Percentiles rank a stretch among this genome's conserved stretches.
phyloP scores from a whole-genome alignment of 495 filamentous ascomycete genomes.

The Jackrogersella minutella region DNA sequence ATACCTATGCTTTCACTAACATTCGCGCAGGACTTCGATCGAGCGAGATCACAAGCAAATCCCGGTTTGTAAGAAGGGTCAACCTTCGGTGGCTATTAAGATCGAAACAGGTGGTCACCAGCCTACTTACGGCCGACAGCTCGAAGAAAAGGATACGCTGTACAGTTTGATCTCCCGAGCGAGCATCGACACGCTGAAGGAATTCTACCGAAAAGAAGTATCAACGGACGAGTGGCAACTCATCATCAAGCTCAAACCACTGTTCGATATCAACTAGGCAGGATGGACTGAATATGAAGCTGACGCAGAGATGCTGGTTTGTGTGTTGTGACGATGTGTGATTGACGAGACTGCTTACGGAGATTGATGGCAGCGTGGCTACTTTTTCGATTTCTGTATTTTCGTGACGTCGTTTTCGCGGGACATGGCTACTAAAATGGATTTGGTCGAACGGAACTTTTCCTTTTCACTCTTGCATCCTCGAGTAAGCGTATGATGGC shows the following conservation, averaged over 20 bases:
- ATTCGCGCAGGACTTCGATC: slow-evolving; percentile 77
- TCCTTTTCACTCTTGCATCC: not conserved
- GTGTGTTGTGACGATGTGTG: not conserved
- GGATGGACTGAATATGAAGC: not conserved
- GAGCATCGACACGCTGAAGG: slow-evolving; percentile 94
- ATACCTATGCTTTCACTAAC: slow-evolving; percentile 24
- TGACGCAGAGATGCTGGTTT: not conserved
- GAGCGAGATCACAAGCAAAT: slow-evolving; percentile 98
- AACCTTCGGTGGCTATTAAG: slow-evolving; percentile 96
- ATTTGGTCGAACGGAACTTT: not conserved
- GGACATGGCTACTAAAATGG: slow-evolving; percentile 14
- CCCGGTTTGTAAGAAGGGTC: slow-evolving; percentile 88
- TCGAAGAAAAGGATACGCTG: slow-evolving; percentile 90
- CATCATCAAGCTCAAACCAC: slow-evolving; percentile 86
- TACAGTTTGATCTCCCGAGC: slow-evolving; percentile 86
- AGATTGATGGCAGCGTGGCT: not conserved
- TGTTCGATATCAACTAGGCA: slow-evolving; percentile 85
- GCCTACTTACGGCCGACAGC: slow-evolving; percentile 91
- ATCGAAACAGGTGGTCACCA: slow-evolving; percentile 94
- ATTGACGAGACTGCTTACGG: not conserved
- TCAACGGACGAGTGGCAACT: slow-evolving; percentile 94
- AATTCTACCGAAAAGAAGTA: slow-evolving; percentile 91
- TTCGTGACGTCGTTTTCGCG: not conserved
- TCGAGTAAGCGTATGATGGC: too few species aligned
- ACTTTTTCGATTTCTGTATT: slow-evolving; percentile 7